These are phyloP conservation scores for Myriosclerotinia curreyana DNA, from an alignment of 2,329 filamentous ascomycete species.

Conservation along the genomic window DNA sequence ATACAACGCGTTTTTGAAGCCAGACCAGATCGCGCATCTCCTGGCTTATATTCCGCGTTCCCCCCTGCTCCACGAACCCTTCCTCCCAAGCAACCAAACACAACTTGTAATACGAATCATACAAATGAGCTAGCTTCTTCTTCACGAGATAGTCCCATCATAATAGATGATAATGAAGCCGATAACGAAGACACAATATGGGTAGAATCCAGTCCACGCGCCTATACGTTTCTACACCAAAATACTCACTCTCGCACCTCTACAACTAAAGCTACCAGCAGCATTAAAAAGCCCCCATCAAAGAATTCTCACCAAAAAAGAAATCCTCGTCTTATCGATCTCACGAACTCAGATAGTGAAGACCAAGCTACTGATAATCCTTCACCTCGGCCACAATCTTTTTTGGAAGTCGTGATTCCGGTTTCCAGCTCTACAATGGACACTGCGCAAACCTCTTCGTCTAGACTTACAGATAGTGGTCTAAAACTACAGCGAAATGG, in stretches of 20 bases:
- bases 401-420: neutral
- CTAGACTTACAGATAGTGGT: neutral
- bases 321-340: neutral
- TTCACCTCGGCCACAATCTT: neutral
- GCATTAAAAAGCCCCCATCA: neutral
- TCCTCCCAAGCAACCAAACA: neutral
- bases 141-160: neutral
- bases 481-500: neutral
- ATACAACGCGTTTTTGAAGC: neutral
- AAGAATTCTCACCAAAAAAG: neutral
- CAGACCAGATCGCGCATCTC: neutral
- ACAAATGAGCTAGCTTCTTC: accelerated
- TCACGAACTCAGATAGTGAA: neutral
- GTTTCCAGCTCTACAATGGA: too few species aligned
- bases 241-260: neutral
- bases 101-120: neutral
- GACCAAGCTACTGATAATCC: neutral
- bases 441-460: neutral
- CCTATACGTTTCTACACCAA: neutral
- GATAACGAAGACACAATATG: neutral
- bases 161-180: neutral
- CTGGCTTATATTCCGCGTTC: neutral
- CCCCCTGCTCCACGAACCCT: neutral
- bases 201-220: neutral
- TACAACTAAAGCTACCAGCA: neutral